These are phyloP conservation scores for Thyridium curvatum DNA, from an alignment of 2,329 filamentous ascomycete genomes.

Conservation along the genomic window DNA sequence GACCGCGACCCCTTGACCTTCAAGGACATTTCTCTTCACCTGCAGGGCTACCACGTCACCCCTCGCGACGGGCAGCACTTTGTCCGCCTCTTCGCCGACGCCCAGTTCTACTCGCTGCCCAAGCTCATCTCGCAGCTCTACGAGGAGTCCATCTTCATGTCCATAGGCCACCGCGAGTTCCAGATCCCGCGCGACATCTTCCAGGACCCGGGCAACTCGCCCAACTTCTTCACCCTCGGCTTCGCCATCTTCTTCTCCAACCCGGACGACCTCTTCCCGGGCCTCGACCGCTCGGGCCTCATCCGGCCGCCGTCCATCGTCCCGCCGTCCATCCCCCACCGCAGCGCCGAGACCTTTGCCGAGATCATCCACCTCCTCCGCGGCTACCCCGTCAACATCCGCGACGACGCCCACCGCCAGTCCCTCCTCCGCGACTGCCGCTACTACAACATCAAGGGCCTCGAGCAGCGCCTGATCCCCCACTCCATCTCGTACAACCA, in stretches of 20 bases:
- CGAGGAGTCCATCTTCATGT: conserved; percentile 86
- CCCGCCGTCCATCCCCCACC: conserved; percentile 73
- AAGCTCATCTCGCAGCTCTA: conserved; percentile 86
- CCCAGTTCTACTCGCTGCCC: conserved; percentile 82
- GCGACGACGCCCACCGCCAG: conserved; percentile 67
- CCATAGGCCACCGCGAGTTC: conserved; percentile 81
- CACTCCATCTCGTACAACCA: conserved; percentile 73
- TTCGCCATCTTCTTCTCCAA: conserved; percentile 83
- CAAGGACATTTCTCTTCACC: conserved; percentile 78
- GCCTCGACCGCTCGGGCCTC: conserved; percentile 69
- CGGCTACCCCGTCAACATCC: conserved; percentile 76
- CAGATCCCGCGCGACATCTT: conserved; percentile 87
- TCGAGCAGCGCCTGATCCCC: conserved; percentile 82
- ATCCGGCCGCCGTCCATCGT: conserved; percentile 82
- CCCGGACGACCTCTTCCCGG: conserved; percentile 77
- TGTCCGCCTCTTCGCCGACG: conserved; percentile 87
- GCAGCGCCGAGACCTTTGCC: conserved; percentile 76
- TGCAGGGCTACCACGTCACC: conserved; percentile 85
- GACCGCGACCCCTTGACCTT: conserved; percentile 90
- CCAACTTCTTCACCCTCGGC: conserved; percentile 91
- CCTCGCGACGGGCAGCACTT: conserved; percentile 81
- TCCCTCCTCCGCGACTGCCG: conserved; percentile 78
- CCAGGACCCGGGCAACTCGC: conserved; percentile 77
- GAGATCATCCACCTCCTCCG: conserved; percentile 77
- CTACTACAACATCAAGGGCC: conserved; percentile 87